A percentile compares a stretch with the other conserved stretches of the same genome.
phyloP scores from a whole-genome alignment of 116 monocot species.

The Zostera marina region DNA sequence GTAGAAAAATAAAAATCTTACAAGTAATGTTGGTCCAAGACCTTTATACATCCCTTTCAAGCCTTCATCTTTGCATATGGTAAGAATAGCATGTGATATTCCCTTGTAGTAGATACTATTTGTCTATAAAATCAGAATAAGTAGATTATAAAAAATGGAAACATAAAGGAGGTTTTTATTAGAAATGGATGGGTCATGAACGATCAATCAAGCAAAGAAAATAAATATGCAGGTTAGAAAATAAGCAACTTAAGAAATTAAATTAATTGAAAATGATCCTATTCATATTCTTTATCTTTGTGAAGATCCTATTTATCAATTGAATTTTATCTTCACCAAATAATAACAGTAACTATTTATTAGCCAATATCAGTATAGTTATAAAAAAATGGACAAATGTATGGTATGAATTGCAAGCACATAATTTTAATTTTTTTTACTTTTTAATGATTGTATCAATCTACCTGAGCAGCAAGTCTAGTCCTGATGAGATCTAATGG shows the following conservation, averaged over 20 bases:
- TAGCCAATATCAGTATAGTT: neutral
- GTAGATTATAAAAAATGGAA: neutral
- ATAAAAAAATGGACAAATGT: neutral
- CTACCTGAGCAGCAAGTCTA: conserved; percentile 92
- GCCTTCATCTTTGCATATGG: conserved; percentile 80
- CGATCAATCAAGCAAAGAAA: neutral
- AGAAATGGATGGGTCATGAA: neutral
- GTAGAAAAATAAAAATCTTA: conserved; percentile 13
- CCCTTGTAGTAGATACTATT: conserved; percentile 61
- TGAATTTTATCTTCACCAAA: no score
- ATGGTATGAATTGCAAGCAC: no score
- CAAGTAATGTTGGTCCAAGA: conserved; percentile 76
- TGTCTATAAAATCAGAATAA: conserved; percentile 34
- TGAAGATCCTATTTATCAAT: no score
- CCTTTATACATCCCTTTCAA: conserved; percentile 65
- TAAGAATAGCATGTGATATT: conserved; percentile 50
- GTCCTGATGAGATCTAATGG: conserved; percentile 93
- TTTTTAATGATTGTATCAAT: neutral
- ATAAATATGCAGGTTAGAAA: neutral
- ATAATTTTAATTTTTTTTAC: neutral
- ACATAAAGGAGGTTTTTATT: neutral
- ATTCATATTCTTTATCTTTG: no score
- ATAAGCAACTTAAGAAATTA: no score
- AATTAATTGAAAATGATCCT: no score
- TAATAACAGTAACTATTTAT: neutral